Evolutionary conservation across 2,329 filamentous ascomycete species (phyloP), one percentile per base, ranked within the genome.

Genomic region (Rhexocercosporidium sp.): DNA sequence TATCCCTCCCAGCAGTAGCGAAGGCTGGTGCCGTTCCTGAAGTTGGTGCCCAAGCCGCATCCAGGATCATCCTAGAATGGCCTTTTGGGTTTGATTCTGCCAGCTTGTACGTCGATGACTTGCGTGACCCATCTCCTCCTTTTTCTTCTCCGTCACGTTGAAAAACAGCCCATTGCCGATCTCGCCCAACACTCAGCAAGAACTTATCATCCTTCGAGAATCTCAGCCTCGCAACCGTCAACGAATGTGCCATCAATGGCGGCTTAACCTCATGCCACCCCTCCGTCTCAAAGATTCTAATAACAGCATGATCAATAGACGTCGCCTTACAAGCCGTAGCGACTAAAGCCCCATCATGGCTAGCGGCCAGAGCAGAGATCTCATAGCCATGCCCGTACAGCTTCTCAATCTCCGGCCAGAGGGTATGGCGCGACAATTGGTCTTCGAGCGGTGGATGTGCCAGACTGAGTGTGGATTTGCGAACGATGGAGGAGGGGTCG

Each of bases 311-410:
- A 78, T 97, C 96, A 65, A 95, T 84, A 1, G 94, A 96, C 76
- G 91, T 97, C 20, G 96, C 96, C 75, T 92, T 93, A 82, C 96
- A 99, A 1, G 96, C 94, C 62, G 94, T 97, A 37, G 96, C 96
- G 16, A 99, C 85, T 25, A 97, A 79, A 3, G 80, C 82, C 14
- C 92, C 91, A 73, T 94, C 89, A 75, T 92, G 87, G 75, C 89
- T 93, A 8, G 90, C 86, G 12, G 94, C 92, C 18, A 97, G 87
- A 44, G 93, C 92, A 1, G 93, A 97, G 59, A 99, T 95, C 79
- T 99, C 96, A 80, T 97, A 97, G 34, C 96, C 96, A 80, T 99
- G 96, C 1, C 96, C 96, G 80, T 99, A 99, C 1, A 99, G 86
- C 81, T 99, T 99, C 79, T 99, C 96, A 7, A 88, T 88, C 77